These are phyloP conservation scores for Dactylis glomerata DNA, from an alignment of 176 grass and related monocot genomes.

Conservation along the genomic window DNA sequence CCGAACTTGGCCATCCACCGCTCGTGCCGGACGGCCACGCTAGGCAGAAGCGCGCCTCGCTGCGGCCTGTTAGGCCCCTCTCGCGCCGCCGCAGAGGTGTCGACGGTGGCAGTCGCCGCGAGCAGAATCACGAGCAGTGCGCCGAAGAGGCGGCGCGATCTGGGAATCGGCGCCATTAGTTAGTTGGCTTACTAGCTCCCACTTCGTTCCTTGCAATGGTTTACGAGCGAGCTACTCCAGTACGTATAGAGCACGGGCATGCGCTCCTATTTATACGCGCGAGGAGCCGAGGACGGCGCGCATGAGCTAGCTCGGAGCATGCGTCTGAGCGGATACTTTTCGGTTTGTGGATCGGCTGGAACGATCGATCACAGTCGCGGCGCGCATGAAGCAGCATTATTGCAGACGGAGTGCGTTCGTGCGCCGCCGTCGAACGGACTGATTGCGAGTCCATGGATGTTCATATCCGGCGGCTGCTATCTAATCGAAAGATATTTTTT, in stretches of 20 bases:
- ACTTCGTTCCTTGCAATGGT: not conserved
- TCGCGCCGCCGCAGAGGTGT: not conserved
- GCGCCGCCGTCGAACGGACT: not conserved
- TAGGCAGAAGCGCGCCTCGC: not conserved
- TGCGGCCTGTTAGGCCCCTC: not conserved
- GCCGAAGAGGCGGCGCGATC: not conserved
- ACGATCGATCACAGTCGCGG: not conserved
- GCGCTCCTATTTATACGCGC: conserved; percentile 3
- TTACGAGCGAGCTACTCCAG: not conserved
- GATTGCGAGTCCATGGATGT: not conserved
- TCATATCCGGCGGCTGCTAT: not conserved
- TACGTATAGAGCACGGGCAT: not conserved
- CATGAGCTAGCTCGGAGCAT: not conserved
- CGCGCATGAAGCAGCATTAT: not conserved
- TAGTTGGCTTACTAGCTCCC: not conserved
- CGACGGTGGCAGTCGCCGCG: not conserved
- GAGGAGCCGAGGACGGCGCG: not conserved
- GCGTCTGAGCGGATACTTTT: not conserved
- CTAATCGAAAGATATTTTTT: not conserved
- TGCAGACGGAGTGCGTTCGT: not conserved
- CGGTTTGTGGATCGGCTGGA: not conserved
- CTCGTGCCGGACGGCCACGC: conserved; percentile 23
- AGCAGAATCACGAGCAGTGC: not conserved
- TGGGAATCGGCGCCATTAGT: conserved; percentile 24
- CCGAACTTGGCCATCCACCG: conserved; percentile 47